Percentiles rank a stretch among this genome's conserved stretches.
phyloP scores from a whole-genome alignment of 805 yeast genomes.

The Saturnispora halmiae region DNA sequence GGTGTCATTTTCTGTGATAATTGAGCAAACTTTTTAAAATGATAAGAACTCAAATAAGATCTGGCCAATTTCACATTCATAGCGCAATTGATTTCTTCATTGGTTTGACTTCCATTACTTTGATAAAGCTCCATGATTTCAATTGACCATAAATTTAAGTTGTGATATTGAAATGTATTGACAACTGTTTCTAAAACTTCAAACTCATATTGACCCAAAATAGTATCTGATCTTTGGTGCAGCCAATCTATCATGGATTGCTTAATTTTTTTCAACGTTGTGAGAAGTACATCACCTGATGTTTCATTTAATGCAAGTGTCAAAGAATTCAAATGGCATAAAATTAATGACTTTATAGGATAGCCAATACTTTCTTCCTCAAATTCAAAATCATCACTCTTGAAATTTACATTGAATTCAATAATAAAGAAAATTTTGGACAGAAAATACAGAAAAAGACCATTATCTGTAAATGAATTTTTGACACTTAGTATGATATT shows the following conservation, averaged over 20 bases:
- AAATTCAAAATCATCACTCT: slow-evolving; percentile 14
- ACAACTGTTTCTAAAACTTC: slow-evolving; percentile 23
- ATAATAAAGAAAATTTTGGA: slow-evolving; percentile 20
- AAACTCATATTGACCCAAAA: slow-evolving; percentile 23
- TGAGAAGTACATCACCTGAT: background rate
- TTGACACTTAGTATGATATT: slow-evolving; percentile 20
- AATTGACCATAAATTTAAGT: slow-evolving; percentile 13
- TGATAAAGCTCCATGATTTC: slow-evolving; percentile 13
- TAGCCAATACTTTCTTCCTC: slow-evolving; percentile 13
- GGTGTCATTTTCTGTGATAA: background rate
- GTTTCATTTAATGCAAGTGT: background rate
- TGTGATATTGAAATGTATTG: slow-evolving; percentile 21
- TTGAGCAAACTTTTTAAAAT: background rate
- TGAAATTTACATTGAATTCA: slow-evolving; percentile 22
- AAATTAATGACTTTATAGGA: slow-evolving; percentile 14
- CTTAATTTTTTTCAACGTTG: slow-evolving; percentile 1
- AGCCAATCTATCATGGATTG: slow-evolving; percentile 7
- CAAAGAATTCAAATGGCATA: slow-evolving; percentile 20
- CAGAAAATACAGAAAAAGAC: slow-evolving; percentile 25
- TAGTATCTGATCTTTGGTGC: background rate
- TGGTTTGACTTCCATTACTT: background rate
- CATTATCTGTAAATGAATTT: slow-evolving; percentile 21
- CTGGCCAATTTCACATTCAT: background rate
- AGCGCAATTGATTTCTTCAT: background rate
- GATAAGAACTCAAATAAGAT: background rate